phyloP scores from a whole-genome alignment of 768 basidiomycete genomes.

The Kwoniella dendrophila region DNA sequence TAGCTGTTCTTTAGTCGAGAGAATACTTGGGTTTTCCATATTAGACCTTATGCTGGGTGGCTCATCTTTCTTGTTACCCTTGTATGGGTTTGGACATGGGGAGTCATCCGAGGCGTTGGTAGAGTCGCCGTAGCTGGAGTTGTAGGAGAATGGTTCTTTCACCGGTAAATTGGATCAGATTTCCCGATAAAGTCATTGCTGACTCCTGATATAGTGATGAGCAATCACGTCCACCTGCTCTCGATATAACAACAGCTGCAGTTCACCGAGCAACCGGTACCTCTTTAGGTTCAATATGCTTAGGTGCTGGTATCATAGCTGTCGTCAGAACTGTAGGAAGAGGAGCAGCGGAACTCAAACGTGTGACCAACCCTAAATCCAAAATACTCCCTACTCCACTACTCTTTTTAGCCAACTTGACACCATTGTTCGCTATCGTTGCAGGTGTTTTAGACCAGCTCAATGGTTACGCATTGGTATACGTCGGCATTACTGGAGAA shows the following conservation, averaged over 20 bases:
- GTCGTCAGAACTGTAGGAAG: conserved; percentile 64
- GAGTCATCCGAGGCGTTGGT: conserved; percentile 75
- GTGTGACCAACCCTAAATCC: conserved; percentile 44
- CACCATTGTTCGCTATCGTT: conserved; percentile 54
- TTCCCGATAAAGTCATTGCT: not conserved
- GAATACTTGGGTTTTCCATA: conserved; percentile 62
- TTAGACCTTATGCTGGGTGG: conserved; percentile 71
- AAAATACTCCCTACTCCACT: conserved; percentile 50
- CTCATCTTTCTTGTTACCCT: conserved; percentile 64
- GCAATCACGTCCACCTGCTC: conserved; percentile 26
- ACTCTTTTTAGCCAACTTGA: conserved; percentile 46
- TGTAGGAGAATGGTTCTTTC: conserved; percentile 90
- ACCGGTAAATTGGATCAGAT: conserved; percentile 59
- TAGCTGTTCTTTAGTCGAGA: conserved; percentile 30
- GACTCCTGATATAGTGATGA: conserved; percentile 34
- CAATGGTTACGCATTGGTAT: conserved; percentile 70
- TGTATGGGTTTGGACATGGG: conserved; percentile 75
- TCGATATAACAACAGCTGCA: conserved; percentile 73
- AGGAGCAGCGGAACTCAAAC: conserved; percentile 44
- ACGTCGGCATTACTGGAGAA: conserved; percentile 75
- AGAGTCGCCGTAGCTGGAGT: conserved; percentile 77
- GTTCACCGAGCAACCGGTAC: conserved; percentile 77
- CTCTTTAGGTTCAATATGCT: conserved; percentile 75
- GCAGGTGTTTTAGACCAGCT: conserved; percentile 60
- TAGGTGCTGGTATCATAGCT: conserved; percentile 76